A percentile compares a stretch with the other conserved stretches of the same genome.
These are phyloP conservation scores for Paramecium sonneborni DNA, from an alignment of 73 alveolate species.

Conservation along the genomic window DNA sequence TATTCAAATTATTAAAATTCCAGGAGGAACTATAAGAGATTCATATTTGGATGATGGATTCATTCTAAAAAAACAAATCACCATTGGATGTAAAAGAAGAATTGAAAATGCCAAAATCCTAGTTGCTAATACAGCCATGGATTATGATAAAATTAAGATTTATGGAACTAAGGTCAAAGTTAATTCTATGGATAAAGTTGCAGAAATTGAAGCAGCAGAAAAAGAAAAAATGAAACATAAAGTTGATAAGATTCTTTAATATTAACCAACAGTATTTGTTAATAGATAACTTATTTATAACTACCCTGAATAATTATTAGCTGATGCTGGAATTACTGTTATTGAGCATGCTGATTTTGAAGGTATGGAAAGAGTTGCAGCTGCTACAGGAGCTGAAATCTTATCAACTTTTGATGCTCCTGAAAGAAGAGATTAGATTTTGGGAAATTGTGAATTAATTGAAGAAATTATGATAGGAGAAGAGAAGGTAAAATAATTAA, in stretches of 20 bases:
- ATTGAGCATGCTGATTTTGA: slow-evolving; percentile 99
- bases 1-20: slow-evolving; percentile 92
- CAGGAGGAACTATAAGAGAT: slow-evolving; percentile 96
- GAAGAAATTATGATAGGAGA: slow-evolving; percentile 99
- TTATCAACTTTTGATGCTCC: slow-evolving; percentile 98
- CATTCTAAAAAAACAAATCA: slow-evolving; percentile 91
- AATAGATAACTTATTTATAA: slow-evolving; percentile 97
- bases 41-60: slow-evolving; percentile 97
- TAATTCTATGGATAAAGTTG: slow-evolving; percentile 92
- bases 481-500: slow-evolving; percentile 83
- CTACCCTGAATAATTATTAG: slow-evolving; percentile 97
- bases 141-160: slow-evolving; percentile 96
- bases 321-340: slow-evolving; percentile 96
- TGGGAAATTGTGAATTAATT: slow-evolving; percentile 93
- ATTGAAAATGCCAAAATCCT: slow-evolving; percentile 87
- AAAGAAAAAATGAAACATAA: slow-evolving; percentile 96
- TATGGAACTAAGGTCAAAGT: slow-evolving; percentile 97
- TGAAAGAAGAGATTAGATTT: slow-evolving; percentile 79
- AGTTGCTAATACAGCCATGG: slow-evolving; percentile 98
- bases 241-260: slow-evolving; percentile 92
- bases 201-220: slow-evolving; percentile 97
- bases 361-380: slow-evolving; percentile 98
- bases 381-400: slow-evolving; percentile 99
- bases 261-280: slow-evolving; percentile 96
- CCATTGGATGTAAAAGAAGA: slow-evolving; percentile 93